phyloP scores from a whole-genome alignment of 2,329 filamentous ascomycete species.

The Aspergillus eucalypticola region DNA sequence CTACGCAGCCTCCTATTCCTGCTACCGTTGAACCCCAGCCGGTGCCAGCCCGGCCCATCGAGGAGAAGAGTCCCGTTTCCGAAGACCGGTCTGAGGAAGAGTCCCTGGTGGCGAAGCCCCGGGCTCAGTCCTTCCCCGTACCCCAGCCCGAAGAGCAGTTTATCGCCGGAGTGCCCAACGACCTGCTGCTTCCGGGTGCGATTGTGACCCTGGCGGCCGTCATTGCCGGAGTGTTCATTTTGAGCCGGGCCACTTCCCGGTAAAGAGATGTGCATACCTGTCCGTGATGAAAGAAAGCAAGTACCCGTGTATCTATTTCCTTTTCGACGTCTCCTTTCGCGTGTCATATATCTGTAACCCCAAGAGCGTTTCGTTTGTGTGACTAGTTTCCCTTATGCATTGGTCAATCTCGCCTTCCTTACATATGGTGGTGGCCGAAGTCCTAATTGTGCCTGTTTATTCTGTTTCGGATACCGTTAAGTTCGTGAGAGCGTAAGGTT shows the following conservation, averaged over 20 bases:
- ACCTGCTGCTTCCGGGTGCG: conserved; percentile 86
- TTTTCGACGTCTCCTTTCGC: conserved; percentile 3
- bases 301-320: conserved; percentile 13
- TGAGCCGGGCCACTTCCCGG: conserved; percentile 66
- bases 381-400: conserved; percentile 2
- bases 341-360: conserved; percentile 15
- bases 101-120: conserved; percentile 42
- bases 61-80: conserved; percentile 40
- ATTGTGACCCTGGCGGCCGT: conserved; percentile 94
- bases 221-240: conserved; percentile 88
- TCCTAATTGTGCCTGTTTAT: conserved; percentile 27
- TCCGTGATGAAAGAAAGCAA: not conserved
- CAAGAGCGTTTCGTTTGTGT: conserved; percentile 11
- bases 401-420: conserved; percentile 13
- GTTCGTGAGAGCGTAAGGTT: conserved; percentile 20
- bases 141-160: conserved; percentile 68
- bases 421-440: conserved; percentile 11
- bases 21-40: conserved; percentile 63
- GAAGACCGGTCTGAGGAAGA: conserved; percentile 58
- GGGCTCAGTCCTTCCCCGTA: conserved; percentile 48
- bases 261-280: conserved; percentile 14
- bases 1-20: conserved; percentile 79
- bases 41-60: conserved; percentile 49
- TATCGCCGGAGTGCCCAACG: conserved; percentile 89
- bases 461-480: conserved; percentile 30